Evolutionary conservation across 176 grass and related monocot species (phyloP).

Genomic region (Bonia amplexicaulis): DNA sequence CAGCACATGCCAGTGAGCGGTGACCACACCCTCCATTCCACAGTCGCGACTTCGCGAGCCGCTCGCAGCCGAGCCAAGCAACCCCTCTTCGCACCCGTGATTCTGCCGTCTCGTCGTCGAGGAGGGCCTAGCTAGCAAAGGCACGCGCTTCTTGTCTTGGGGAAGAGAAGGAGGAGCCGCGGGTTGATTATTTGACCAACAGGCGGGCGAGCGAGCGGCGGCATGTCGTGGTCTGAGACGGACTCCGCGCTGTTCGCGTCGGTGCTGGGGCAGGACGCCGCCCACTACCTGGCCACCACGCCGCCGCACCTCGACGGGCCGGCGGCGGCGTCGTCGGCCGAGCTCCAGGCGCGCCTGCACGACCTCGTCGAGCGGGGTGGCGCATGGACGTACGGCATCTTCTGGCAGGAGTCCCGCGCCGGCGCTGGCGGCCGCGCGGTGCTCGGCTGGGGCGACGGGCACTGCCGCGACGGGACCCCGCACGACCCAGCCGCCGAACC

Average conservation of each 20-base stretch:
- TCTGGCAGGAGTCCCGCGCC: conserved; percentile 74
- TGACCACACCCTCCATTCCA: background rate
- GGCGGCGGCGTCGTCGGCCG: conserved; percentile 10
- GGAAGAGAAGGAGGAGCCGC: background rate
- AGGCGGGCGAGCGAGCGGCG: background rate
- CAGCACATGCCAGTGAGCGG: background rate
- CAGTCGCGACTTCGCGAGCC: background rate
- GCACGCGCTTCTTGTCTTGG: conserved; percentile 33
- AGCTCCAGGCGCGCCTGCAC: conserved; percentile 52
- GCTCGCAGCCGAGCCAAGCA: background rate
- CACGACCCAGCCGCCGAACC: background rate
- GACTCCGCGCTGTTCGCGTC: conserved; percentile 55
- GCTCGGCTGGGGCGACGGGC: conserved; percentile 82
- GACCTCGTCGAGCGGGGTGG: conserved; percentile 57
- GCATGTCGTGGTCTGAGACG: conserved; percentile 62
- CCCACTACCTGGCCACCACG: conserved; percentile 54
- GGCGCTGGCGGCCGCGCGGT: conserved; percentile 22
- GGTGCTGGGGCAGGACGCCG: conserved; percentile 65
- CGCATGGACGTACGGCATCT: conserved; percentile 69
- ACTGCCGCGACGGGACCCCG: conserved; percentile 55
- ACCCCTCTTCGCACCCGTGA: background rate
- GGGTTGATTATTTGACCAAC: background rate
- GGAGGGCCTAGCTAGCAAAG: background rate
- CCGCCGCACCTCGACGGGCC: conserved; percentile 50
- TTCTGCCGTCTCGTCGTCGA: background rate